These are phyloP conservation scores for Globisporangium cederbergense DNA, from an alignment of 352 stramenopile species.

Conservation along the genomic window DNA sequence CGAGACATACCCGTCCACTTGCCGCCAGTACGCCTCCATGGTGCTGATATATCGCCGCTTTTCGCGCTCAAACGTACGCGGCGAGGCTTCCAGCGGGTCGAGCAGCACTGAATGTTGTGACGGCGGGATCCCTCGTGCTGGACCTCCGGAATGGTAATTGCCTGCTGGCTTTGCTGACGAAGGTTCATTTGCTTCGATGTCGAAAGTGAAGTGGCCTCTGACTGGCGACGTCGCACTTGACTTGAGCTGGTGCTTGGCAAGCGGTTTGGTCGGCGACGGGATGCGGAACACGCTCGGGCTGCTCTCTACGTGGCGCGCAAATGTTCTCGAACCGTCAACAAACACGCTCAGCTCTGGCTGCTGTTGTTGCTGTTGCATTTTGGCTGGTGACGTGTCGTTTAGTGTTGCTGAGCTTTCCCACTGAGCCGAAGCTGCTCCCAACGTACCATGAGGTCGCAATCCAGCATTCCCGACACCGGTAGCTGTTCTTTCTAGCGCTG, in stretches of 20 bases:
- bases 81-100: conserved; percentile 50
- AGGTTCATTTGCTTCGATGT: conserved; percentile 26
- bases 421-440: background rate
- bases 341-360: conserved; percentile 43
- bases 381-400: background rate
- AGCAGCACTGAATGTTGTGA: conserved; percentile 28
- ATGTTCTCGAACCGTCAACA: conserved; percentile 50
- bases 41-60: conserved; percentile 73
- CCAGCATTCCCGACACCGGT: background rate
- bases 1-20: conserved; percentile 68
- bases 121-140: conserved; percentile 13
- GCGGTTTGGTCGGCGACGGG: conserved; percentile 44
- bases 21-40: conserved; percentile 80
- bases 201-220: conserved; percentile 36
- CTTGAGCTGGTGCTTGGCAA: conserved; percentile 22
- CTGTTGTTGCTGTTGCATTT: conserved; percentile 1
- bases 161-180: background rate
- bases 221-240: conserved; percentile 10
- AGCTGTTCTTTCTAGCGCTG: conserved; percentile 41
- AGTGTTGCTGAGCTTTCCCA: background rate
- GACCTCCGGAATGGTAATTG: background rate
- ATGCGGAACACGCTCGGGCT: conserved; percentile 55
- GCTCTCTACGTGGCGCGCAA: conserved; percentile 61
- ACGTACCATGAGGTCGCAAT: background rate
- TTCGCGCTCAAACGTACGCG: conserved; percentile 74